Base-by-base conservation (phyloP, 345 rosid species). In the Odontarrhena argentea region DNA sequence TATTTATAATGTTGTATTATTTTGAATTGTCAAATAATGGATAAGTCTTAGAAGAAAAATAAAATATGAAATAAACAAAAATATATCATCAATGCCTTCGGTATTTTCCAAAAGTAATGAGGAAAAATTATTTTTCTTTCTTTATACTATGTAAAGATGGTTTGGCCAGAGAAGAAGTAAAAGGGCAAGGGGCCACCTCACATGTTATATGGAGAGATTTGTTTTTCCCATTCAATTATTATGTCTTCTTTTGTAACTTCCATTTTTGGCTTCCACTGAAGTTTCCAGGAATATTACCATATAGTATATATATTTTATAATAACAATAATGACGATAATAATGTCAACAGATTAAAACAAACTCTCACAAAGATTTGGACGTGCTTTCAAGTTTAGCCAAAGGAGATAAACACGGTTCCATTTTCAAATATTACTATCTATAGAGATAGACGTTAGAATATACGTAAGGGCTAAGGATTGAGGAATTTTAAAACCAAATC, bases 141-240 rank as follows among this genome's bases (percentile, higher is more conserved):
- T 51, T 35, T 22, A 26, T 61, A 60, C 51, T 44, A 45, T 53
- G 47, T 37, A 47, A 14, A 63, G 32, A 32, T 63, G 47, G 30
- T 64, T 50, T 57, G 70, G 54, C 61, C 40, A 34, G 42, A 73
- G 45, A 48, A 38, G 38, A 67, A 45, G 44, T 46, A 30, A 60
- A 60, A 55, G 73, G 77, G 45, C 63, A 67, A 67, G 59, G 67
- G 67, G 56, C 70, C 71, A 66, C 71, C 35, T 59, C 62, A 66
- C 72, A 59, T 66, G 76, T 65, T 43, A 22, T 26, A 40, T 3
- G 56, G 24, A 52, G 42, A 49, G 9, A 3, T 15, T 40, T 58
- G 0, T 34, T 50, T 49, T 22, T 11, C 65, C 47, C 70, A 59
- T 66, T 65, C 61, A 73, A 73, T 73, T 73, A 73, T 59, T 73